Percentiles rank a stretch among this genome's conserved stretches.
Conservation (phyloP, 495 filamentous ascomycete species). For the Penicillium lagena region DNA sequence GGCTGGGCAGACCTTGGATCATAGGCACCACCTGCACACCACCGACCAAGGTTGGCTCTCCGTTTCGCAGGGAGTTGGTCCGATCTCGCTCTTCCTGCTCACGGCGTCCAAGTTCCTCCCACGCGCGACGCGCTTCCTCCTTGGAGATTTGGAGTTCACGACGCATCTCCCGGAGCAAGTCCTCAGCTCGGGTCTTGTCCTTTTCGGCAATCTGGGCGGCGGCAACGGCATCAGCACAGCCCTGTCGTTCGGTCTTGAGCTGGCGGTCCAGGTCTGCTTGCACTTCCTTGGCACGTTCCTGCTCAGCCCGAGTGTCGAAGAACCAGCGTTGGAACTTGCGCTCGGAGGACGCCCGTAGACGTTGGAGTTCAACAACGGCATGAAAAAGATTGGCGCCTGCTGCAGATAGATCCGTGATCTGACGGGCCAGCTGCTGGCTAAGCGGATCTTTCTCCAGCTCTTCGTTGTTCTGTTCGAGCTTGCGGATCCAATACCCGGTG, state of each 20-base stretch:
- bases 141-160: conserved; percentile 91
- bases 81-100: conserved; percentile 95
- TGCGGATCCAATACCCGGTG: conserved; percentile 93
- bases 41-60: conserved; percentile 82
- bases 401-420: conserved; percentile 92
- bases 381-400: conserved; percentile 97
- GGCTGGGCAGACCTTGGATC: conserved; percentile 66
- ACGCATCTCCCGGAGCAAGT: conserved; percentile 74
- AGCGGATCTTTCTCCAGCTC: conserved; percentile 77
- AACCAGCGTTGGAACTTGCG: conserved; percentile 99
- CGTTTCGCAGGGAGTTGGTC: conserved; percentile 76
- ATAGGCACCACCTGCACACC: conserved; percentile 97
- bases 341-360: conserved; percentile 91
- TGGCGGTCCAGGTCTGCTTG: conserved; percentile 71
- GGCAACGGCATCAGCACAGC: conserved; percentile 56
- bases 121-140: conserved; percentile 90
- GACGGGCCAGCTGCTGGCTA: conserved; percentile 79
- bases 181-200: conserved; percentile 63
- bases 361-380: conserved; percentile 92
- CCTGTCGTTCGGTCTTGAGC: conserved; percentile 65
- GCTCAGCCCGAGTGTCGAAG: conserved; percentile 83
- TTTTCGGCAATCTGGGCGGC: conserved; percentile 57
- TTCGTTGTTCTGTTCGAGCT: conserved; percentile 80
- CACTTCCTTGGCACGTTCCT: conserved; percentile 80
- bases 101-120: conserved; percentile 91